Percentiles rank a stretch among this genome's conserved stretches.
Evolutionary conservation across 2,329 filamentous ascomycete genomes (phyloP).

Genomic region (Dichotomopilus funicola): DNA sequence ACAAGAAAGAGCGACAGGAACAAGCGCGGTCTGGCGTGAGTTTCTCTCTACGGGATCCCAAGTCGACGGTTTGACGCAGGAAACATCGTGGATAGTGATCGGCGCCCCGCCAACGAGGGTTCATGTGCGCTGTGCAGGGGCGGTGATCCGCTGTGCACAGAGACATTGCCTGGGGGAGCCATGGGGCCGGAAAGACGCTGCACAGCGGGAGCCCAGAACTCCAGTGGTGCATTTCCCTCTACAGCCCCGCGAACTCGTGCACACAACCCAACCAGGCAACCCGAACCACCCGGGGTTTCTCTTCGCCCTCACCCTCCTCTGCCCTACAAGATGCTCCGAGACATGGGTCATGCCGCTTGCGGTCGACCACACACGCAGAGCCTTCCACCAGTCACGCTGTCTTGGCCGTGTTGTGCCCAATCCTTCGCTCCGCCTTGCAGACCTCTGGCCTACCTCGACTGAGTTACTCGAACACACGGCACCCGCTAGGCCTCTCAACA

Average conservation of each 20-base stretch:
- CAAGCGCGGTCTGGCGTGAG: neutral
- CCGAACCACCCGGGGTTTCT: neutral
- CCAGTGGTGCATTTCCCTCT: too few relatives aligned
- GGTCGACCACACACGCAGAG: neutral
- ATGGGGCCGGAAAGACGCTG: conserved; percentile 1
- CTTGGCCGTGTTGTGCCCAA: neutral
- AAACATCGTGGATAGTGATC: conserved; percentile 6
- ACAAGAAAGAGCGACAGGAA: neutral
- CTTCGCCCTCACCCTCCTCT: neutral
- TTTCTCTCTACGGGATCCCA: neutral
- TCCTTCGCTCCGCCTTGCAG: neutral
- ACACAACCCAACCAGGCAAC: too few relatives aligned
- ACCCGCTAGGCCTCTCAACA: neutral
- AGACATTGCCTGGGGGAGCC: neutral
- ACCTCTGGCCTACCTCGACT: too few relatives aligned
- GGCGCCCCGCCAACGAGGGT: conserved; percentile 4
- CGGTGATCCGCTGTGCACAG: neutral
- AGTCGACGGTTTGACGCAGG: neutral
- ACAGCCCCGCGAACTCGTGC: too few relatives aligned
- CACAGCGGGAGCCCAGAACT: neutral
- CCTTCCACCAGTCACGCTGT: conserved; percentile 3
- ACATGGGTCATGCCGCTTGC: neutral
- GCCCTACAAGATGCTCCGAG: conserved; percentile 12
- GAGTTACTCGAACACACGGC: too few relatives aligned
- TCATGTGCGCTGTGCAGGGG: conserved; percentile 6